Conservation (phyloP, 371 early-diverging fungal species). For the Zancudomyces culisetae region DNA sequence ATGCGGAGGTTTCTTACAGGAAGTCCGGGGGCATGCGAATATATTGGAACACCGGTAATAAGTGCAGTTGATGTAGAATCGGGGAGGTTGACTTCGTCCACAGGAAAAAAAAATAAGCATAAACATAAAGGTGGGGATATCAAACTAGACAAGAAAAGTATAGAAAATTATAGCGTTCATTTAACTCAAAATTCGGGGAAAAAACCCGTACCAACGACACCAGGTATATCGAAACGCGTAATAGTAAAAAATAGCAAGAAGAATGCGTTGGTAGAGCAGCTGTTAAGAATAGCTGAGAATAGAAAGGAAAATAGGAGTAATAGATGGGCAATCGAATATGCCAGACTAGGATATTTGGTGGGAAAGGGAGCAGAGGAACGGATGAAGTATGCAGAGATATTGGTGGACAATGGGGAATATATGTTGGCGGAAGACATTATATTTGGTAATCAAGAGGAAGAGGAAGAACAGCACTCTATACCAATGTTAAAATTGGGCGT, state of each 20-base stretch:
- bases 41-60: not conserved
- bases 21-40: not conserved
- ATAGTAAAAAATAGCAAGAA: not conserved
- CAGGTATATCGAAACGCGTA: too few species aligned
- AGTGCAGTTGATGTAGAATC: not conserved
- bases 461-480: too few species aligned
- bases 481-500: not conserved
- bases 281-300: not conserved
- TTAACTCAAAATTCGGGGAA: too few species aligned
- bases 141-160: not conserved
- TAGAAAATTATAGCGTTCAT: not conserved
- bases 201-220: too few species aligned
- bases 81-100: not conserved
- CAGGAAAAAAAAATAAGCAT: not conserved
- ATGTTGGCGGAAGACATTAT: not conserved
- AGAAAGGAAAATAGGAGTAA: not conserved
- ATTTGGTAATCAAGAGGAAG: not conserved
- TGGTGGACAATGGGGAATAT: constrained; percentile 1
- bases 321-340: not conserved
- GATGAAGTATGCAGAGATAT: not conserved
- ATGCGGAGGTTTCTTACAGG: not conserved
- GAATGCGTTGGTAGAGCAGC: not conserved
- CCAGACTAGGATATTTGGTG: not conserved
- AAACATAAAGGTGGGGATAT: not conserved
- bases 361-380: not conserved